Evolutionary conservation across 1,284 basidiomycete genomes (phyloP).

Genomic region (Mixia osmundae): DNA sequence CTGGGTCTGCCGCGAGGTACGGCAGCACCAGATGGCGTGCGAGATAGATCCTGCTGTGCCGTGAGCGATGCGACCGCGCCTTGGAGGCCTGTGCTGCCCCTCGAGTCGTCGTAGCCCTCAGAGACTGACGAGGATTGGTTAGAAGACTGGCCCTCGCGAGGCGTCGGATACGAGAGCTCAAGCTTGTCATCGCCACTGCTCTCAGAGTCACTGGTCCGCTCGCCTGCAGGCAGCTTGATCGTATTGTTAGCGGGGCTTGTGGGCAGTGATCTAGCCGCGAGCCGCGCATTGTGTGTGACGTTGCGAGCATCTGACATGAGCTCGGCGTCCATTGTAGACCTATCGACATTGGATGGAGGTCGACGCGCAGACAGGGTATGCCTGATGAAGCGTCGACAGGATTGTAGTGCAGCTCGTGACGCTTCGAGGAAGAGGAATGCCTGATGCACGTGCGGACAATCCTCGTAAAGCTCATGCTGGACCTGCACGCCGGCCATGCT

Average conservation of each 20-base stretch:
- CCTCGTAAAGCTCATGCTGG: conserved; percentile 76
- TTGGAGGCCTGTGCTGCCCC: not conserved
- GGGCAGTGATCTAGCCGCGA: conserved; percentile 17
- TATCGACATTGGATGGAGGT: conserved; percentile 2
- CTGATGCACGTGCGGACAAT: conserved; percentile 62
- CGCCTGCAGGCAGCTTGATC: conserved; percentile 4
- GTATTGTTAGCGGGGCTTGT: conserved; percentile 13
- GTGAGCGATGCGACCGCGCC: conserved; percentile 2
- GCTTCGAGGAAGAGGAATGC: conserved; percentile 58
- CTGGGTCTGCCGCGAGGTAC: too few species aligned
- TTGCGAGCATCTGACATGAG: conserved; percentile 9
- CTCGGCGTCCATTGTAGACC: conserved; percentile 4
- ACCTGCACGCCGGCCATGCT: conserved; percentile 65
- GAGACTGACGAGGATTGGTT: not conserved
- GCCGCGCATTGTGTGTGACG: conserved; percentile 9
- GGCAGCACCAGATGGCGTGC: too few species aligned
- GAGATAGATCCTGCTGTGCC: too few species aligned
- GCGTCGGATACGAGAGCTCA: too few species aligned
- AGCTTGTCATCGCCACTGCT: too few species aligned
- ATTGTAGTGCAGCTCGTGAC: conserved; percentile 44
- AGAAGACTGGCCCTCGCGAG: not conserved
- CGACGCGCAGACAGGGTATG: conserved; percentile 4
- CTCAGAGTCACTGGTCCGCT: not conserved
- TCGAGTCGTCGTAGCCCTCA: not conserved
- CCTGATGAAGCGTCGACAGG: conserved; percentile 46